Conservation (phyloP, 805 yeast genomes). For the Kockiozyma suomiensis region DNA sequence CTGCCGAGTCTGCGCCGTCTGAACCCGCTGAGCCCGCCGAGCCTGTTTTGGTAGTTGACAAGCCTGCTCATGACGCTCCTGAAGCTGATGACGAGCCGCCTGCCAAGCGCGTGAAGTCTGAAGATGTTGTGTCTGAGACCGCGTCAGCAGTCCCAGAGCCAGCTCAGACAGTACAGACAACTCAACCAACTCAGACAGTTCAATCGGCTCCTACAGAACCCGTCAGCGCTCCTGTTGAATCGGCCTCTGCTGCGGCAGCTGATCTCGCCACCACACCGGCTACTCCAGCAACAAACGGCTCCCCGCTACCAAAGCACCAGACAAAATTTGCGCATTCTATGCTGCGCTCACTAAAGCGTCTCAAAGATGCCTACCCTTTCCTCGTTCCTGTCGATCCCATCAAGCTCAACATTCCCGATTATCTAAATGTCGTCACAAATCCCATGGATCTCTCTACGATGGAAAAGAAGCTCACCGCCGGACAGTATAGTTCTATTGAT, state of each 20-base stretch:
- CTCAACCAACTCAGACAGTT: too few species aligned
- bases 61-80: constrained; percentile 11
- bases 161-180: too few species aligned
- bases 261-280: constrained; percentile 8
- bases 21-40: not conserved
- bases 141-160: not conserved
- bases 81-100: constrained; percentile 25
- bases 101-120: constrained; percentile 26
- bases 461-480: constrained; percentile 70
- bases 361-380: constrained; percentile 92
- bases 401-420: constrained; percentile 86
- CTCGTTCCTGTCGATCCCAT: constrained; percentile 86
- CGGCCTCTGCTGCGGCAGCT: constrained; percentile 6
- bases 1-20: too few species aligned
- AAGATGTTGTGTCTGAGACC: not conserved
- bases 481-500: constrained; percentile 72
- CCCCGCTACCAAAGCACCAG: constrained; percentile 61
- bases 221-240: too few species aligned
- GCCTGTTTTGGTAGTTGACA: not conserved
- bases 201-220: not conserved
- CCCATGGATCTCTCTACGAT: constrained; percentile 96
- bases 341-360: constrained; percentile 81
- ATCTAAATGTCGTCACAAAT: constrained; percentile 74
- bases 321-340: constrained; percentile 74
- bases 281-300: not conserved